Conservation (phyloP, 2,329 filamentous ascomycete genomes). For the Teratosphaeria destructans region DNA sequence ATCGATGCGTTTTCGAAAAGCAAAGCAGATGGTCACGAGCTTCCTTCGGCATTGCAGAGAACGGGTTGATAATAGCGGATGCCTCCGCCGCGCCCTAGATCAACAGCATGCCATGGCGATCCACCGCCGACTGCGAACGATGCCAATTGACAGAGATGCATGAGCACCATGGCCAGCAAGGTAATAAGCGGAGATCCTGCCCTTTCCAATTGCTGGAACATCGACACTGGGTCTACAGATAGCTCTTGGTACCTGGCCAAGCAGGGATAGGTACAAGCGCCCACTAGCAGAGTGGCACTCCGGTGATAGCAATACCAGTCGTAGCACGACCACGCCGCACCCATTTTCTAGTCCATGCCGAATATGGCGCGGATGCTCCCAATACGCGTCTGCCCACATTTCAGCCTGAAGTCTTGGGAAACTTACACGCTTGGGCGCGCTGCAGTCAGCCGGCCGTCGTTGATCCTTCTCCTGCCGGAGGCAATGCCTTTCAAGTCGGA, state of each 20-base stretch:
- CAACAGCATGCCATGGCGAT: conserved; percentile 5
- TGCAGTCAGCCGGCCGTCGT: background rate
- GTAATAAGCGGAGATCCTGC: conserved; percentile 21
- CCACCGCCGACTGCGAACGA: conserved; percentile 11
- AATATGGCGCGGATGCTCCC: background rate
- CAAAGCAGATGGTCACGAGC: background rate
- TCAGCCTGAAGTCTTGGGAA: background rate
- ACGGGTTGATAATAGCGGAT: conserved; percentile 7
- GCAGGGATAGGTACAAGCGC: background rate
- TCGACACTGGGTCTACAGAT: background rate
- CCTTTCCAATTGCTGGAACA: conserved; percentile 11
- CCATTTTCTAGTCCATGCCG: background rate
- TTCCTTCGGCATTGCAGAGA: background rate
- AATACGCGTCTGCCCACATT: background rate
- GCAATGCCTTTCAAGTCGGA: background rate
- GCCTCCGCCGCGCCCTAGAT: conserved; percentile 9
- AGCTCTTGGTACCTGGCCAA: background rate
- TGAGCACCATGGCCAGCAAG: conserved; percentile 16
- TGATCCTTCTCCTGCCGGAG: background rate
- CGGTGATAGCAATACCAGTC: background rate
- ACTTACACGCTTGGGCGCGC: background rate
- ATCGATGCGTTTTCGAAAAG: background rate
- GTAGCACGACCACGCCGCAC: background rate
- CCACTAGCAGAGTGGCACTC: background rate
- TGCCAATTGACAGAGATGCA: conserved; percentile 12